Conservation (phyloP, 2,329 filamentous ascomycete species). For the Mycosphaerella arachidis region DNA sequence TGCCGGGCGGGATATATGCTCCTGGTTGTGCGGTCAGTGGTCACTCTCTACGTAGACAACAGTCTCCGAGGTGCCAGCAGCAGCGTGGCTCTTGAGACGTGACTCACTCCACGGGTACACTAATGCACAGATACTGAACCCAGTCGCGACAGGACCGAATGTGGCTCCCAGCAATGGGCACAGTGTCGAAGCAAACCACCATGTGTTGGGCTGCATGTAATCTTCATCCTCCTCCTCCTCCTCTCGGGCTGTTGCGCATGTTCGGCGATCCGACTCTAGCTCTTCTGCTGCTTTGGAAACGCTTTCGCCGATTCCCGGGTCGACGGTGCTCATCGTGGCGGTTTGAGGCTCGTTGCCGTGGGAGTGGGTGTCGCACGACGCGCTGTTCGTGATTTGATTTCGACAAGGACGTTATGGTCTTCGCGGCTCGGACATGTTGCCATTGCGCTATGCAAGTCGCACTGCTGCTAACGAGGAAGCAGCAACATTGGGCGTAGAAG, state of each 20-base stretch:
- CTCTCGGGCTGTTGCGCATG: slow-evolving; percentile 37
- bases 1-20: slow-evolving; percentile 3
- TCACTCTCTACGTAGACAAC: background rate
- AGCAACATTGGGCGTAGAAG: background rate
- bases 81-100: slow-evolving; percentile 30
- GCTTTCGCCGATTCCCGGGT: slow-evolving; percentile 51
- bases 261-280: slow-evolving; percentile 34
- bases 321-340: slow-evolving; percentile 32
- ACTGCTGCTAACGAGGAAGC: background rate
- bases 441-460: background rate
- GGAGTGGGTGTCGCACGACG: background rate
- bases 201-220: slow-evolving; percentile 43
- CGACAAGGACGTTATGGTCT: background rate
- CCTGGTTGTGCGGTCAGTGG: background rate
- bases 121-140: slow-evolving; percentile 46
- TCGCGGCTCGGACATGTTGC: background rate
- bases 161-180: slow-evolving; percentile 53
- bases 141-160: slow-evolving; percentile 37
- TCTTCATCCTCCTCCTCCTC: slow-evolving; percentile 32
- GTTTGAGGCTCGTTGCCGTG: background rate
- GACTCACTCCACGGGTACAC: slow-evolving; percentile 50
- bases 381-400: background rate
- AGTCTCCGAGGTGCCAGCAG: slow-evolving; percentile 24
- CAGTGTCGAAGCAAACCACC: slow-evolving; percentile 59
- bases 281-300: slow-evolving; percentile 45